A percentile compares a stretch with the other conserved stretches of the same genome.
These are phyloP conservation scores for Cladophialophora yegresii DNA, from an alignment of 2,329 filamentous ascomycete species.

Conservation along the genomic window DNA sequence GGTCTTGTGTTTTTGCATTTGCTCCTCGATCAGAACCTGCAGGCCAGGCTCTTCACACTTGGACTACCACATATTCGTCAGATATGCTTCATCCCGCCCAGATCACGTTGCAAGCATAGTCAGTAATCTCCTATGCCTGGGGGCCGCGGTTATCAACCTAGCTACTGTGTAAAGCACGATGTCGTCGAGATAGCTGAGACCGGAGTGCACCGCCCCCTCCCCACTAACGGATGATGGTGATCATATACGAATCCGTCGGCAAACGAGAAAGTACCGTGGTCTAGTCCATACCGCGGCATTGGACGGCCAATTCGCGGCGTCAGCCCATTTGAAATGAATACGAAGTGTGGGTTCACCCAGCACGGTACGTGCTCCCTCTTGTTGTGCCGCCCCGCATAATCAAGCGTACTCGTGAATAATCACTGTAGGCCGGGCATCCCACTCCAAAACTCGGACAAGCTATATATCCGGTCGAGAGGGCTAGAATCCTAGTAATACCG, in stretches of 20 bases:
- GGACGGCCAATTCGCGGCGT: slow-evolving; percentile 11
- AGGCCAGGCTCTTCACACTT: neutral
- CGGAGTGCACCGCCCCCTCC: no score
- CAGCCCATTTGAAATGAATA: neutral
- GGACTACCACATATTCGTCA: neutral
- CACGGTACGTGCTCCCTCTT: neutral
- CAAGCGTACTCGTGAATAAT: neutral
- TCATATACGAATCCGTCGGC: neutral
- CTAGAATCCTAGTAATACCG: neutral
- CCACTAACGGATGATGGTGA: neutral
- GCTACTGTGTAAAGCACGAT: neutral
- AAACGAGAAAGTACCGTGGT: neutral
- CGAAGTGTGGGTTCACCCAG: neutral
- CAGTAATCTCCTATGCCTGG: neutral
- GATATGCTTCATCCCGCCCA: neutral
- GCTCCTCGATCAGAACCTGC: neutral
- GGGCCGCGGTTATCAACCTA: neutral
- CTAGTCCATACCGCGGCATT: slow-evolving; percentile 5
- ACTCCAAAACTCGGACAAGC: neutral
- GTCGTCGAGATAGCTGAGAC: neutral
- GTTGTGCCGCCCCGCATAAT: slow-evolving; percentile 1
- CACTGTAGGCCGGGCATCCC: neutral
- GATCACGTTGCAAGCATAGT: neutral
- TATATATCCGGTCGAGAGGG: neutral
- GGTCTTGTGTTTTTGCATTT: neutral